Base-by-base conservation (phyloP, 2,329 filamentous ascomycete species). In the Diaporthe eres region DNA sequence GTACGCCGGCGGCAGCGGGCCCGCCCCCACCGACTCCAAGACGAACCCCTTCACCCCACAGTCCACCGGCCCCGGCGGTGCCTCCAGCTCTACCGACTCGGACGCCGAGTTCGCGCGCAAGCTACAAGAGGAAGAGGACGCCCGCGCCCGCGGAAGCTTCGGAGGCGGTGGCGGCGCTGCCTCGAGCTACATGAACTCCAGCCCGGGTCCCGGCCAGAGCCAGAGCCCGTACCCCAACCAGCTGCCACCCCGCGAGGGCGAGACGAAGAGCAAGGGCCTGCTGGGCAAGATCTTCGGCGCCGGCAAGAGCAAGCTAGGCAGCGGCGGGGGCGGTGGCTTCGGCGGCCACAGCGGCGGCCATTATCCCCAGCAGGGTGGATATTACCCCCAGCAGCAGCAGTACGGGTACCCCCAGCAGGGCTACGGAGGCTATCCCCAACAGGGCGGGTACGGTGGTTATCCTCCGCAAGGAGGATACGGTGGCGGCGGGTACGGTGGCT, bases 111-210 rank as follows among this genome's bases (percentile, higher is more conserved):
- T 96, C 13, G 95, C 96, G 10, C 90, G 94, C 55, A 90, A 92
- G 81, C 87, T 98, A 57, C 96, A 98, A 83, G 94, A 94, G 60
- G 94, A 98, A 84, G 95, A 98, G 84, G 90, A 98, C 78, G 91
- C 91, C 8, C 90, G 91, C 60, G 88, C 88, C 22, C 82, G 82
- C 77, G 78, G 71, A 70, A 79, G 74, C 63, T 76, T 75, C 31
- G 79, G 79, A 65, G 81, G 79, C 22, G 81, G 82, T 65, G 78
- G 81, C 39, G 82, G 84, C 12, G 81, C 85, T 10, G 76, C 82
- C 12, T 83, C 83, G 31, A 84, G 84, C 75, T 86, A 85, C 77
- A 78, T 81, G 74, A 65, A 47, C 74, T 79, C 78, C 76, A 80
- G 79, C 72, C 78, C 80, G 28, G 67, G 25, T 19, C 78, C 74